Evolutionary conservation across 2,329 filamentous ascomycete species (phyloP).

Genomic region (Trichoderma atrobrunneum): DNA sequence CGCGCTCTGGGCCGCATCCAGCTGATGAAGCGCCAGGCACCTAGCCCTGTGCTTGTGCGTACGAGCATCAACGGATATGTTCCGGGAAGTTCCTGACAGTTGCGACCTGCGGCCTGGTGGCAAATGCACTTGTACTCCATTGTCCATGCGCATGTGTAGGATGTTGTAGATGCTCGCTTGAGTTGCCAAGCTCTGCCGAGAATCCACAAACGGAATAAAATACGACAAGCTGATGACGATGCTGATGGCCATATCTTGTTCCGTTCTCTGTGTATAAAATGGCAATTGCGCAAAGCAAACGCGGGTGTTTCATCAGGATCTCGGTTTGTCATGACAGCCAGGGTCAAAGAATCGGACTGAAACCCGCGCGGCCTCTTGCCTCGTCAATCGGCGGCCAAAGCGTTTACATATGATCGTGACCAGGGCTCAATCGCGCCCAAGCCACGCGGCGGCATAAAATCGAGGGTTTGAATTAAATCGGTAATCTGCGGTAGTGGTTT

Average conservation of each 20-base stretch:
- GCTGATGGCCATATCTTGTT: not conserved
- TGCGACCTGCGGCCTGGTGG: not conserved
- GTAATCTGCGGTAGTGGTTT: not conserved
- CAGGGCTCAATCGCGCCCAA: not conserved
- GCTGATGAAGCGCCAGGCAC: not conserved
- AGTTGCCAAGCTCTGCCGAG: not conserved
- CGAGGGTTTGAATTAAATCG: not conserved
- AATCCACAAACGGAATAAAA: not conserved
- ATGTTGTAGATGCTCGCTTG: not conserved
- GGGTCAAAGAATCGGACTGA: not conserved
- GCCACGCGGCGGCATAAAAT: not conserved
- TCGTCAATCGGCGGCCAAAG: not conserved
- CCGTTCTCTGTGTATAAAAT: not conserved
- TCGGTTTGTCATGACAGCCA: not conserved
- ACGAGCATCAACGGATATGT: not conserved
- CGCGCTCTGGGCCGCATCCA: not conserved
- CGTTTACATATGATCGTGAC: not conserved
- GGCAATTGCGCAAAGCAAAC: not conserved
- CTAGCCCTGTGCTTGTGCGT: not conserved
- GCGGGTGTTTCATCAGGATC: not conserved
- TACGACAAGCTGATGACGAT: not conserved
- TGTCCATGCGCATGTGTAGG: not conserved
- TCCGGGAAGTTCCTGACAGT: not conserved
- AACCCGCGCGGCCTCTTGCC: not conserved
- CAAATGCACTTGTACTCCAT: not conserved